Evolutionary conservation across 345 rosid genomes (phyloP), one percentile per base, ranked within the genome.

Genomic region (Aquilaria malaccensis): DNA sequence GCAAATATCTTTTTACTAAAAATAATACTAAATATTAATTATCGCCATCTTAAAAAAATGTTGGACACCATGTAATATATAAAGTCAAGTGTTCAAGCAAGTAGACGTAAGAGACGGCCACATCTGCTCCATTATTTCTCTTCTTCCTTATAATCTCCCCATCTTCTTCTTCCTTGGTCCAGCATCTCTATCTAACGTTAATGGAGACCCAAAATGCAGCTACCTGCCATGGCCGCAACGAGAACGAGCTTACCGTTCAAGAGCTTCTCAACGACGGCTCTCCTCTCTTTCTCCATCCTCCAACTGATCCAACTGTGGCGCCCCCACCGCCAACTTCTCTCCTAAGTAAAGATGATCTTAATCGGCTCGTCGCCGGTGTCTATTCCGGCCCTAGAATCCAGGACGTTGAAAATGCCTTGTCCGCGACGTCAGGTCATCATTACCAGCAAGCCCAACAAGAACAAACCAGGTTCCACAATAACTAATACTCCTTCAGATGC

Each of bases 321-420:
- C 22, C 22, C 22, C 22, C 22, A 22, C 22, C 22, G 47, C 66
- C 33, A 57, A 67, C 41, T 63, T 52, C 6, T 45, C 45, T 53
- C 11, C 71, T 22, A 9, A 68, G 59, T 33, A 73, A 85, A 30
- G 71, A 60, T 29, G 32, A 71, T 48, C 47, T 67, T 15, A 75
- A 74, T 60, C 62, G 54, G 47, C 69, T 76, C 60, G 48, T 72
- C 29, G 76, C 88, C 49, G 60, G 59, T 10, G 67, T 79, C 47
- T 81, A 82, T 58, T 83, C 88, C 0, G 81, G 87, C 12, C 91
- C 96, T 46, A 78, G 77, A 37, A 79, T 85, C 45, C 65, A 68
- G 31, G 91, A 88, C 64, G 67, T 83, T 7, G 73, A 82, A 53
- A 68, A 79, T 63, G 80, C 84, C 68, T 64, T 84, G 7, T 70